A percentile compares a stretch with the other conserved stretches of the same genome.
These are phyloP conservation scores for Cutaneotrichosporon mucoides DNA, from an alignment of 1,284 basidiomycete genomes.

Conservation along the genomic window DNA sequence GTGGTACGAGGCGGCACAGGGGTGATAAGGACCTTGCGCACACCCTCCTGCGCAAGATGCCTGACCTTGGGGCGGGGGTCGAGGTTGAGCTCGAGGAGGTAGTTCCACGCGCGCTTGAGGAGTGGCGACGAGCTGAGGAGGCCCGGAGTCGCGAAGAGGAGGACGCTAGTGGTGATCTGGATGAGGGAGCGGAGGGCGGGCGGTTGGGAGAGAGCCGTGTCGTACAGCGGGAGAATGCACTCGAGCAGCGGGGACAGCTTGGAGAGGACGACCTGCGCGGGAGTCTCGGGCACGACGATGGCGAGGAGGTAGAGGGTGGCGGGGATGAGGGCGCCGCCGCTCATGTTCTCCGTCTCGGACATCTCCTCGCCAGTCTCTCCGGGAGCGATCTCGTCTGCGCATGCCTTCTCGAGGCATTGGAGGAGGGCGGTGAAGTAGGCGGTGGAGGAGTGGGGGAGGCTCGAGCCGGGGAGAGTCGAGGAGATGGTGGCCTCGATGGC, in stretches of 20 bases:
- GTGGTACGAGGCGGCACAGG: slow-evolving; percentile 69
- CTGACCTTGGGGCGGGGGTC: slow-evolving; percentile 93
- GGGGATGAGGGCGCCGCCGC: slow-evolving; percentile 75
- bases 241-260: slow-evolving; percentile 52
- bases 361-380: slow-evolving; percentile 39
- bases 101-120: slow-evolving; percentile 60
- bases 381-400: slow-evolving; percentile 33
- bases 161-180: slow-evolving; percentile 63
- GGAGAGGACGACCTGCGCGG: slow-evolving; percentile 49
- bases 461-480: slow-evolving; percentile 37
- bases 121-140: slow-evolving; percentile 68
- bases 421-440: slow-evolving; percentile 86
- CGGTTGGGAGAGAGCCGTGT: slow-evolving; percentile 45
- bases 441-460: slow-evolving; percentile 71
- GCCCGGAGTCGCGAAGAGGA: slow-evolving; percentile 61
- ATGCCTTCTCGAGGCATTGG: slow-evolving; percentile 47
- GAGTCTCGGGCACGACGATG: slow-evolving; percentile 66
- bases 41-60: slow-evolving; percentile 79
- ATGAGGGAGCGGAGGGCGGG: slow-evolving; percentile 47
- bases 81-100: slow-evolving; percentile 75
- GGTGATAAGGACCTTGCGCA: slow-evolving; percentile 67
- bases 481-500: slow-evolving; percentile 83
- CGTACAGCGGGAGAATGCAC: slow-evolving; percentile 72
- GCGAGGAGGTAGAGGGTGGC: slow-evolving; percentile 87
- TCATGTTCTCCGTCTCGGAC: slow-evolving; percentile 45